Conservation (phyloP, 1,284 basidiomycete genomes). For the Cryptococcus sp. region DNA sequence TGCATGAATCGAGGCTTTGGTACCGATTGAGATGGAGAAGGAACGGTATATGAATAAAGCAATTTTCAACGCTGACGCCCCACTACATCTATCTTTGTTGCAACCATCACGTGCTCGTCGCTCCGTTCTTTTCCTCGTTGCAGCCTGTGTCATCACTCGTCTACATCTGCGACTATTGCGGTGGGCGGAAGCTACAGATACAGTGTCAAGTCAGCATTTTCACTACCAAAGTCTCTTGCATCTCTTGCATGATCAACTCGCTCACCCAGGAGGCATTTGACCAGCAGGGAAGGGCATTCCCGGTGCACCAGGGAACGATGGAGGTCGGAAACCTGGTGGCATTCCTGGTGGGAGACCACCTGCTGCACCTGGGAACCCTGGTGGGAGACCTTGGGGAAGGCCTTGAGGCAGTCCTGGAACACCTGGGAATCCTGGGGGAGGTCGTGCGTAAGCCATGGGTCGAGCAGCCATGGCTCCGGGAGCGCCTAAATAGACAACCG, state of each 20-base stretch:
- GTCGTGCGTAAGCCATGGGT: constrained; percentile 72
- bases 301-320: constrained; percentile 64
- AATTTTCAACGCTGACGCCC: neutral
- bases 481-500: constrained; percentile 16
- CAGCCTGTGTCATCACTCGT: neutral
- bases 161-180: constrained; percentile 18
- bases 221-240: neutral
- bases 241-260: constrained; percentile 6
- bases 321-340: constrained; percentile 77
- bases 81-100: neutral
- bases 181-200: constrained; percentile 32
- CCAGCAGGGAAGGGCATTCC: constrained; percentile 66
- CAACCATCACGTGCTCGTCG: neutral
- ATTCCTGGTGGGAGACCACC: constrained; percentile 43
- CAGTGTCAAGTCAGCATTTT: neutral
- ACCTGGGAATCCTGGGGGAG: constrained; percentile 58
- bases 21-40: neutral
- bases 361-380: constrained; percentile 46
- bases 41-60: neutral
- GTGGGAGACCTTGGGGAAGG: constrained; percentile 53
- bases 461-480: constrained; percentile 72
- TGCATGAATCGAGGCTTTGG: too few species aligned
- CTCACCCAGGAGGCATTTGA: constrained; percentile 80
- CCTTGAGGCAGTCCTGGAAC: constrained; percentile 64
- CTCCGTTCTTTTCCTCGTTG: neutral